Evolutionary conservation across 169 alveolate species (phyloP), one percentile per base, ranked within the genome.

Genomic region (Eimeria maxima): DNA sequence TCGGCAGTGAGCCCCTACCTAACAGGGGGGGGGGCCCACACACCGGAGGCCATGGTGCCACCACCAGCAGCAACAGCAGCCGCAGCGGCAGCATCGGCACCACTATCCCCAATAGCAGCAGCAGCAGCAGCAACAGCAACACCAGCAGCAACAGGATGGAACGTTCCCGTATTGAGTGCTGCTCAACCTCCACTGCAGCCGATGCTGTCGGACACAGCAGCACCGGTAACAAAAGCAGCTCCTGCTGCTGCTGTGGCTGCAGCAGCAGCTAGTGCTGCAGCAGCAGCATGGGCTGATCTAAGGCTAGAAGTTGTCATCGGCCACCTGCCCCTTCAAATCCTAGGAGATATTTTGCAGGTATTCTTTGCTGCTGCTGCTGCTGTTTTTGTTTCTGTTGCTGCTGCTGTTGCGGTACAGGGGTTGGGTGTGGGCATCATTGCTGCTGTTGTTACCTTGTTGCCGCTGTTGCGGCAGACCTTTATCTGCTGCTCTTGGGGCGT

Each of bases 201-300:
- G 73, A 4, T 20, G 2, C 63, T 27, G 24, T 16, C 78, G 6
- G 93, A 84, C 20, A 18, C 93, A 29, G 78, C 57, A 38, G 45
- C 78, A 20, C 63, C 93, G 8, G 71, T 71, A n/a, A 38, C 78
- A 27, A 11, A 47, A 27, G 78, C 78, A 8, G 47, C 78, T 18
- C 80, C 78, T 27, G 93, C 78, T 13, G 78, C 60, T 14, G 60
- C 78, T 29, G 78, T 78, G 0, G 93, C 74, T 2, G 93, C 93
- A 20, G 80, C 93, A 24, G 91, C 73, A 24, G 90, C 73, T 33
- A 71, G 63, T 16, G 55, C 71, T 4, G 76, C 91, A 0, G 76
- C 91, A 0, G 93, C 93, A 33, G 60, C 57, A 18, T 53, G 57
- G 38, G 76, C 65, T 20, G 78, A 83, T 24, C 16, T 83, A 6